These are phyloP conservation scores for Fusarium brachygibbosum DNA, from an alignment of 2,329 filamentous ascomycete species.

Conservation along the genomic window DNA sequence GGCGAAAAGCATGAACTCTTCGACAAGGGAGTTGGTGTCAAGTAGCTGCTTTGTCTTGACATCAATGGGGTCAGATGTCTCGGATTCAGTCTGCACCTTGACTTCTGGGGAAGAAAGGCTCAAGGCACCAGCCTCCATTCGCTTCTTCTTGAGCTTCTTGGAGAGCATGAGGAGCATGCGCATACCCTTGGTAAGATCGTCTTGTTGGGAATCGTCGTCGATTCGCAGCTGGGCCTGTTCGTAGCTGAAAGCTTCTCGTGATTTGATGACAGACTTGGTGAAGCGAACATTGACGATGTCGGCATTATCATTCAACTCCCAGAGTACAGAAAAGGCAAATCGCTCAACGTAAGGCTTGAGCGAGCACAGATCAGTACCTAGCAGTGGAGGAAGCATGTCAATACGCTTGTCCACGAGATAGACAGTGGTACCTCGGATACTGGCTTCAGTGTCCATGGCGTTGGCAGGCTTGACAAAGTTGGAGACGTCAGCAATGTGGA, in stretches of 20 bases:
- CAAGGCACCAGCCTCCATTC: conserved; percentile 94
- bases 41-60: conserved; percentile 95
- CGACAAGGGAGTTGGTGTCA: conserved; percentile 96
- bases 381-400: conserved; percentile 97
- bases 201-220: conserved; percentile 87
- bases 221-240: conserved; percentile 95
- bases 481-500: conserved; percentile 99
- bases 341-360: conserved; percentile 98
- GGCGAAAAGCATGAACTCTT: conserved; percentile 99
- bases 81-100: conserved; percentile 92
- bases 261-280: conserved; percentile 98
- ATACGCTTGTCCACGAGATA: conserved; percentile 99
- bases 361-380: conserved; percentile 96
- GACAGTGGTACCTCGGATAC: conserved; percentile 93
- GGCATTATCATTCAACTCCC: conserved; percentile 89
- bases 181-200: conserved; percentile 92
- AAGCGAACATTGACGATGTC: conserved; percentile 89
- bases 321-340: conserved; percentile 85
- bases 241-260: conserved; percentile 96
- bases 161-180: conserved; percentile 87
- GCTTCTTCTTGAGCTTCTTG: conserved; percentile 92
- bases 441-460: conserved; percentile 96
- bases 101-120: conserved; percentile 99
- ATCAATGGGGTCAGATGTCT: conserved; percentile 95
- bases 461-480: conserved; percentile 98